Conservation (phyloP, 2,329 filamentous ascomycete genomes). For the Anisogramma anomala region DNA sequence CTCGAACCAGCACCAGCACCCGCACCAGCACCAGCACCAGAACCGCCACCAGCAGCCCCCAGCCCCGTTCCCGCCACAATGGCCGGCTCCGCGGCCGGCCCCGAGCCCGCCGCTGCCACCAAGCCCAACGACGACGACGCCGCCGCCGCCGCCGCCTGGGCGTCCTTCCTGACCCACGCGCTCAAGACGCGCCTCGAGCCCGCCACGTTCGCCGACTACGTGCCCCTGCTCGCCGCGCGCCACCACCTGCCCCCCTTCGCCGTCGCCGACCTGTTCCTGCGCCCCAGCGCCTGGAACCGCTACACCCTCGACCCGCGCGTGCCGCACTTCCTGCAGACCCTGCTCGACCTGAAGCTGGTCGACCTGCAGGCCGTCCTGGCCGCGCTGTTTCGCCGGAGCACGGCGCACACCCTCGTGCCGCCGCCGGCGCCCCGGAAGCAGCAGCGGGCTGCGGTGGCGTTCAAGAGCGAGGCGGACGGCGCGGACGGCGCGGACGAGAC, state of each 20-base stretch:
- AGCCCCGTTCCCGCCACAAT: not conserved
- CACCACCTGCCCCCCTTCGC: conserved; percentile 39
- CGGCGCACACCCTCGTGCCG: conserved; percentile 27
- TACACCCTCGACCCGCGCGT: conserved; percentile 48
- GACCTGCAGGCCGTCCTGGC: conserved; percentile 44
- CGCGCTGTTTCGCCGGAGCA: conserved; percentile 46
- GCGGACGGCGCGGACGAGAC: conserved; percentile 2
- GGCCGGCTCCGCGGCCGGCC: conserved; percentile 2
- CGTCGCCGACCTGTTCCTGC: conserved; percentile 48
- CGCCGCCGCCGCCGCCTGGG: conserved; percentile 30
- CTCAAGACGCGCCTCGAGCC: conserved; percentile 39
- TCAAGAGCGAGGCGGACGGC: conserved; percentile 11
- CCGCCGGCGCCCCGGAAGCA: not conserved
- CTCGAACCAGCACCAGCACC: not conserved
- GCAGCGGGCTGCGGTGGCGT: conserved; percentile 15
- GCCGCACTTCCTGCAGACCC: conserved; percentile 45
- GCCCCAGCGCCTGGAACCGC: conserved; percentile 36
- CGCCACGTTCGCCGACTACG: conserved; percentile 41
- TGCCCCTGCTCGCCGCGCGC: conserved; percentile 36
- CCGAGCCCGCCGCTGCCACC: not conserved
- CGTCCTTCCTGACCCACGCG: conserved; percentile 38
- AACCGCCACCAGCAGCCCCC: not conserved
- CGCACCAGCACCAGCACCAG: not conserved
- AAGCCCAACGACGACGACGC: not conserved
- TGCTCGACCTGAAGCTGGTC: conserved; percentile 40